Evolutionary conservation across 1,139 yeast species (phyloP).

Genomic region (Suhomyces atakaporum): DNA sequence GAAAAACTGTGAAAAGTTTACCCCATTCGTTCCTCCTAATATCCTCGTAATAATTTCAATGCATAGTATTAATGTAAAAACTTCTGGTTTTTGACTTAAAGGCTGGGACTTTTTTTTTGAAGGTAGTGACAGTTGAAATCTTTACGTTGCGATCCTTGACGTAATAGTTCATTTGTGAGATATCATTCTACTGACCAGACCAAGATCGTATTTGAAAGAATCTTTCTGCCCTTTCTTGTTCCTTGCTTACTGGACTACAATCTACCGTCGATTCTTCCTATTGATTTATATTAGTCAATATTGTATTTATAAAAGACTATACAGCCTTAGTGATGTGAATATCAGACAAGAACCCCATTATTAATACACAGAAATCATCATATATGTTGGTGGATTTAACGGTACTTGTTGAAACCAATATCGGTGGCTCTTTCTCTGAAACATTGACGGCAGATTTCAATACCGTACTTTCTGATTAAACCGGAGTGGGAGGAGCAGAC

Average conservation of each 20-base stretch:
- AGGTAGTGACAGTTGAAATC: too few relatives aligned
- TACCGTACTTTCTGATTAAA: conserved; percentile 99
- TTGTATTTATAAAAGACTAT: conserved; percentile 9
- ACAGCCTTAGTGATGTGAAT: conserved; percentile 7
- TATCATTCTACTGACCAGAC: too few relatives aligned
- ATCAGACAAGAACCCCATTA: conserved; percentile 13
- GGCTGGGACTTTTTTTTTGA: too few relatives aligned
- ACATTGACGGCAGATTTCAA: conserved; percentile 99
- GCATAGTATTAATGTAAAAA: too few relatives aligned
- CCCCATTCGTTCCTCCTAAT: too few relatives aligned
- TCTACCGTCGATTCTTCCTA: conserved; percentile 7
- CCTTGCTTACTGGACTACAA: conserved; percentile 1
- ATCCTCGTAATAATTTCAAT: too few relatives aligned
- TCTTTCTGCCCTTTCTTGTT: too few relatives aligned
- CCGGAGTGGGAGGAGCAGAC: conserved; percentile 99
- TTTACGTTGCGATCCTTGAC: too few relatives aligned
- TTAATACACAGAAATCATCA: conserved; percentile 12
- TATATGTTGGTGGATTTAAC: conserved; percentile 52
- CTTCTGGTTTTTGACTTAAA: too few relatives aligned
- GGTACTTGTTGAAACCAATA: conserved; percentile 99
- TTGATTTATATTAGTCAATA: conserved; percentile 13
- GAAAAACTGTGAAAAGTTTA: too few relatives aligned
- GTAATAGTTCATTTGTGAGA: too few relatives aligned
- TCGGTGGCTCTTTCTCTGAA: conserved; percentile 99
- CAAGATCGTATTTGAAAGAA: too few relatives aligned